A percentile compares a stretch with the other conserved stretches of the same genome.
Conservation (phyloP, 192 early-diverging fungal species). For the Bifiguratus adelaidae region DNA sequence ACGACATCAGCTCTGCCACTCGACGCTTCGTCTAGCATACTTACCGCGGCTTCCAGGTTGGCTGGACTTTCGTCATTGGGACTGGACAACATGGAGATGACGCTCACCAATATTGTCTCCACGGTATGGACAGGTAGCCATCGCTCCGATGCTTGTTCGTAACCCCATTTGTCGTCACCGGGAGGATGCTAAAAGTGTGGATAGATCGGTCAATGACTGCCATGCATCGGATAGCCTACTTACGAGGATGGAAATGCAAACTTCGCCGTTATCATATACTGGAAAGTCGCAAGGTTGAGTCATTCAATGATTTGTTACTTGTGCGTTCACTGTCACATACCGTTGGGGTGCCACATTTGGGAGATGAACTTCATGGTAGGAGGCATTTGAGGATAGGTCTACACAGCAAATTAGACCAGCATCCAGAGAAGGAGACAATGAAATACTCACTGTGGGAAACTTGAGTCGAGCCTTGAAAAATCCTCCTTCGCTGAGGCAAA, state of each 20-base stretch:
- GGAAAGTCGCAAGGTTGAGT: background rate
- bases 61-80: constrained; percentile 96
- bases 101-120: constrained; percentile 83
- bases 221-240: constrained; percentile 14
- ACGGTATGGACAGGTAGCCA: constrained; percentile 96
- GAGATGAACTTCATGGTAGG: constrained; percentile 78
- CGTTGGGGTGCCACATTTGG: constrained; percentile 93
- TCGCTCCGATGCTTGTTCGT: constrained; percentile 81
- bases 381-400: constrained; percentile 77
- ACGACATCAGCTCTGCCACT: background rate
- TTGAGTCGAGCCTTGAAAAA: constrained; percentile 79
- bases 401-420: constrained; percentile 3
- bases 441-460: constrained; percentile 42
- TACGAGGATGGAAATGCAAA: constrained; percentile 96
- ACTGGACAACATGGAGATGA: constrained; percentile 82
- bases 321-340: constrained; percentile 13
- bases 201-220: background rate
- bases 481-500: constrained; percentile 70
- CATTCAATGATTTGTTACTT: background rate
- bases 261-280: constrained; percentile 82
- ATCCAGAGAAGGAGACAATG: background rate
- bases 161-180: constrained; percentile 86
- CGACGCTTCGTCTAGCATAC: too few relatives aligned
- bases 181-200: constrained; percentile 36
- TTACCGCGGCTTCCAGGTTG: constrained; percentile 89